These are phyloP conservation scores for Boletus rubescentipes DNA, from an alignment of 768 basidiomycete species.

Conservation along the genomic window DNA sequence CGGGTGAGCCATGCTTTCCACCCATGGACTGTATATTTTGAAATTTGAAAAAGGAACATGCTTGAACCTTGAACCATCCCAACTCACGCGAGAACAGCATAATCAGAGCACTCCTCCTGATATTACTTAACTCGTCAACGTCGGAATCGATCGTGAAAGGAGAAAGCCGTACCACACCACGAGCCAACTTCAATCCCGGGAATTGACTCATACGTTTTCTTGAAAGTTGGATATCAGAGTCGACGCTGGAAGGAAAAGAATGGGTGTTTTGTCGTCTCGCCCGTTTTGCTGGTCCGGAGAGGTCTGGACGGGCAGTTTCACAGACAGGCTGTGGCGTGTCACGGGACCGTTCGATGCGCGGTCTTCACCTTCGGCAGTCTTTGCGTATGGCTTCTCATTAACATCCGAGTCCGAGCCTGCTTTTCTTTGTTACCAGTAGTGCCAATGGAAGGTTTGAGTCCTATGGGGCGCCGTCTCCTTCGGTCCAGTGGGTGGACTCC, in stretches of 20 bases:
- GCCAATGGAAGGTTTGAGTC: too few relatives aligned
- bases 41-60: neutral
- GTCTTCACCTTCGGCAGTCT: too few relatives aligned
- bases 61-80: neutral
- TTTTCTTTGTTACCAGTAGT: too few relatives aligned
- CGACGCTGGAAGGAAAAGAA: conserved; percentile 18
- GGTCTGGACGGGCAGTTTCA: conserved; percentile 35
- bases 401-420: too few relatives aligned
- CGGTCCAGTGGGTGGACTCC: too few relatives aligned
- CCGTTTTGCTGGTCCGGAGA: conserved; percentile 33
- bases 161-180: conserved; percentile 58
- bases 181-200: conserved; percentile 77
- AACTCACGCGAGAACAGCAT: conserved; percentile 83
- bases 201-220: conserved; percentile 78
- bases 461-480: too few relatives aligned
- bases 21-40: conserved; percentile 58
- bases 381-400: too few relatives aligned
- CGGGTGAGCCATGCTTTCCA: conserved; percentile 66
- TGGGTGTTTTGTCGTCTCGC: conserved; percentile 36
- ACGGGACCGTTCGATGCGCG: conserved; percentile 49
- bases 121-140: neutral
- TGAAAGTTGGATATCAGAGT: conserved; percentile 30
- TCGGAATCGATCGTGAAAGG: neutral
- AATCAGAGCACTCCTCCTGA: conserved; percentile 64
- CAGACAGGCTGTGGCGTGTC: conserved; percentile 39